Evolutionary conservation across 2,329 filamentous ascomycete genomes (phyloP).

Genomic region (Ophiocordyceps australis): DNA sequence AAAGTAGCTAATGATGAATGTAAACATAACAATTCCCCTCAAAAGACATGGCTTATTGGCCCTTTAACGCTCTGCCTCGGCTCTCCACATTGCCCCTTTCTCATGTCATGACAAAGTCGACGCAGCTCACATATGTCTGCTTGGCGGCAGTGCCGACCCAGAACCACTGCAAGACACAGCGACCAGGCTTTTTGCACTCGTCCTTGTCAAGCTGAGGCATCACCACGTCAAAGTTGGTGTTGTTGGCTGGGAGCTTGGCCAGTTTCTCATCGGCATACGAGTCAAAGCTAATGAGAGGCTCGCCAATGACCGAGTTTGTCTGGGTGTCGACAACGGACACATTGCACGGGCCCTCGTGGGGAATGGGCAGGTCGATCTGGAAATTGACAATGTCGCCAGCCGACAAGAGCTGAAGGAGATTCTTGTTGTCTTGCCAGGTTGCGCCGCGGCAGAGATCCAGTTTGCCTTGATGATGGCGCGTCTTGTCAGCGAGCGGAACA

Average conservation of each 20-base stretch:
- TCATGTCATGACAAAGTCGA: conserved; percentile 27
- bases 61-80: too few relatives aligned
- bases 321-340: conserved; percentile 37
- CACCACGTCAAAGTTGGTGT: conserved; percentile 31
- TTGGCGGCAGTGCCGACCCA: conserved; percentile 35
- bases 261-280: conserved; percentile 28
- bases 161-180: conserved; percentile 40
- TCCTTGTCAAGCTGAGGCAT: conserved; percentile 26
- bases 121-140: conserved; percentile 45
- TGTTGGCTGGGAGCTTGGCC: conserved; percentile 18
- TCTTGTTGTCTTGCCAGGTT: conserved; percentile 23
- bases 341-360: conserved; percentile 29
- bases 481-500: too few relatives aligned
- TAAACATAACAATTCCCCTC: too few relatives aligned
- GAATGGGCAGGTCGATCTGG: conserved; percentile 20
- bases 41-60: too few relatives aligned
- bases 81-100: too few relatives aligned
- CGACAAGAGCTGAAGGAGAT: conserved; percentile 20
- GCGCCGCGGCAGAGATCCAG: conserved; percentile 28
- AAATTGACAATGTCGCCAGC: conserved; percentile 24
- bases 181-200: conserved; percentile 28
- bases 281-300: conserved; percentile 33
- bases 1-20: too few relatives aligned
- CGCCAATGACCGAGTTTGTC: conserved; percentile 31
- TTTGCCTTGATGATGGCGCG: conserved; percentile 12